Conservation (phyloP, 2,329 filamentous ascomycete species). For the Fusarium sp. region DNA sequence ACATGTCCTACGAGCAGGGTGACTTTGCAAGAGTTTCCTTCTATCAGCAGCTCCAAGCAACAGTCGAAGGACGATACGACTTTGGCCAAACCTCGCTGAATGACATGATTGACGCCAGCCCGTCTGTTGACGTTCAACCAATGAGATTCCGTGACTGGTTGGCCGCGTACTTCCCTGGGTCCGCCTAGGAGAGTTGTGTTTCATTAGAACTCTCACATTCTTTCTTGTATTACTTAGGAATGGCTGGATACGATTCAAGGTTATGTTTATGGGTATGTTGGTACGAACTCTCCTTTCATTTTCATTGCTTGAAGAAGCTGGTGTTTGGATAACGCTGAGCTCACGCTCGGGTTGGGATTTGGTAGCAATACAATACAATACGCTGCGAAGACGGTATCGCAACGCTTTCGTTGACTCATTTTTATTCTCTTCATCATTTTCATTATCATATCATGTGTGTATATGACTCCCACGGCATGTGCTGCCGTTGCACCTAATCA, state of each 20-base stretch:
- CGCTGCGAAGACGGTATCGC: slow-evolving; percentile 12
- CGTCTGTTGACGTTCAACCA: slow-evolving; percentile 58
- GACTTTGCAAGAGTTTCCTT: slow-evolving; percentile 63
- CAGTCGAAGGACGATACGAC: slow-evolving; percentile 75
- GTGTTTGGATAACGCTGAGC: slow-evolving; percentile 1
- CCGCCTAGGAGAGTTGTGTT: background rate
- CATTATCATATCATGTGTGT: background rate
- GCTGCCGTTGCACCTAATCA: background rate
- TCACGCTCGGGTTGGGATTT: slow-evolving; percentile 8
- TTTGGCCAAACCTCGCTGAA: slow-evolving; percentile 73
- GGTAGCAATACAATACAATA: background rate
- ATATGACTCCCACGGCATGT: background rate
- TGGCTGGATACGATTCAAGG: background rate
- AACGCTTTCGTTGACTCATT: slow-evolving; percentile 1
- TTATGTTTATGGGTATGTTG: background rate
- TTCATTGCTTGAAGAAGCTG: background rate
- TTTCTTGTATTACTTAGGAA: background rate
- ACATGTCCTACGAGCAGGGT: slow-evolving; percentile 58
- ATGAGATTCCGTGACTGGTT: slow-evolving; percentile 68
- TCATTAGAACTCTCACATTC: background rate
- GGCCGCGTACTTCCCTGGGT: slow-evolving; percentile 6
- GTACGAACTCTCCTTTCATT: background rate
- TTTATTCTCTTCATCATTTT: background rate
- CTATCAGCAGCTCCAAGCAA: slow-evolving; percentile 74
- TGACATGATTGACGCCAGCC: slow-evolving; percentile 52